Evolutionary conservation across 805 yeast genomes (phyloP), one percentile per base, ranked within the genome.

Genomic region (Hanseniaspora valbyensis): DNA sequence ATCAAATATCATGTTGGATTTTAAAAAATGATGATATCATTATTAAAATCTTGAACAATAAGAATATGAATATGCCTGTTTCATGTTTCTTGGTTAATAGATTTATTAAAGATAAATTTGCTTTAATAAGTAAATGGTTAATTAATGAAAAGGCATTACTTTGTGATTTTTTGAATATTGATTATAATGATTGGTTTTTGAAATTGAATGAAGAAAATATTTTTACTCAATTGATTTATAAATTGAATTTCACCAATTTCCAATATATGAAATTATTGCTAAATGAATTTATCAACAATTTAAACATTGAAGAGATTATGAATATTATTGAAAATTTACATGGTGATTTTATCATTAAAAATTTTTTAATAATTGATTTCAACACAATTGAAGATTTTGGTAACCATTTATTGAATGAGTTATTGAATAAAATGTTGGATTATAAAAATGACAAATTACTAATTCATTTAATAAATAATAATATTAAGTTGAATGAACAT

Each of bases 301-400:
- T 48, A 22, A 40, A 39, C n/a, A 40, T 48, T 4, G 38, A 40
- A 10, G 51, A 48, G 16, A 48, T 48, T 4, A 18, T 48, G 13
- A 24, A 36, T 2, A 39, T 48, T 19, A 32, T 48, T 9, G 10
- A 25, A 19, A 32, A 42, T 19, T 33, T 48, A 26, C 10, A 48
- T 18, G 36, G 37, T 10, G 51, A 48, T 26, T 48, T 40, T 42
- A 38, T 48, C 14, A 14, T 48, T 3, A 14, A 32, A 10, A 40
- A 33, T 21, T 48, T 48, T 26, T 38, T 48, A 34, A 28, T 40
- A 2, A 48, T 40, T 22, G 51, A 48, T 40, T 48, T 48, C 16
- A 40, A 36, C 9, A 48, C 41, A 18, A 48, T 48, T 25, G 51
- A 48, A n/a, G 51, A 48, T n/a, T 48, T 30, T 48, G 51, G 51